These are phyloP conservation scores for Penicillium crystallinum DNA, from an alignment of 495 filamentous ascomycete species.

Conservation along the genomic window DNA sequence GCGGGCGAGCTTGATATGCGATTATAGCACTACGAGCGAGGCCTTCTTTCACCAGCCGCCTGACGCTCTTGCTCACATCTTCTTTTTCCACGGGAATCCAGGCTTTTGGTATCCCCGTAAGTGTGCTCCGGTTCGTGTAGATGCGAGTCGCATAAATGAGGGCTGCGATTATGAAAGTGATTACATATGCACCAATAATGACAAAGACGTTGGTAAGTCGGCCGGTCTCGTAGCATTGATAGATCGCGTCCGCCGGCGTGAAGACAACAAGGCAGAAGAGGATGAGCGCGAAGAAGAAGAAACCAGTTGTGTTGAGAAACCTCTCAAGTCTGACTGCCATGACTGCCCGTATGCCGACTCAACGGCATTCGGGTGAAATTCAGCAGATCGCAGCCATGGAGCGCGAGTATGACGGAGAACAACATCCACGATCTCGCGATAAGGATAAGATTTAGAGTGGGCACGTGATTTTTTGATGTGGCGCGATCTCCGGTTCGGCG, in stretches of 20 bases:
- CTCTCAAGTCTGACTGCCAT: slow-evolving; percentile 60
- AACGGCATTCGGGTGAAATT: slow-evolving; percentile 7
- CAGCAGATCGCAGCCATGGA: slow-evolving; percentile 3
- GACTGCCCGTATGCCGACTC: slow-evolving; percentile 14
- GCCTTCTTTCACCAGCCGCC: slow-evolving; percentile 65
- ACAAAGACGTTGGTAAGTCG: slow-evolving; percentile 80
- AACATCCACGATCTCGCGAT: not conserved
- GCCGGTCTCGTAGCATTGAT: slow-evolving; percentile 59
- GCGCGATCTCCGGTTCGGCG: not conserved
- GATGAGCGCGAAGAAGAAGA: slow-evolving; percentile 70
- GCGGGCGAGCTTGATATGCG: slow-evolving; percentile 70
- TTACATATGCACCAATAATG: slow-evolving; percentile 69
- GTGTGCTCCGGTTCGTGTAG: slow-evolving; percentile 75
- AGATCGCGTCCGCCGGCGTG: slow-evolving; percentile 78
- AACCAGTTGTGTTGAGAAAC: slow-evolving; percentile 77
- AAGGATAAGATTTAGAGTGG: slow-evolving; percentile 3
- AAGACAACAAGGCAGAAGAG: slow-evolving; percentile 68
- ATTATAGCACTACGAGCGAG: slow-evolving; percentile 74
- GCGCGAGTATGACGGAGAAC: not conserved
- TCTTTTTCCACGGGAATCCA: slow-evolving; percentile 80
- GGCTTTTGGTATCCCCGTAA: slow-evolving; percentile 76
- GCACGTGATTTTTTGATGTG: not conserved
- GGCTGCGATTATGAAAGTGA: slow-evolving; percentile 63
- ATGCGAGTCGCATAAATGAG: slow-evolving; percentile 83
- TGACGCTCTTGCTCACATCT: slow-evolving; percentile 61